Percentiles rank a stretch among this genome's conserved stretches.
These are phyloP conservation scores for Elasticomyces elasticus DNA, from an alignment of 495 filamentous ascomycete species.

Conservation along the genomic window DNA sequence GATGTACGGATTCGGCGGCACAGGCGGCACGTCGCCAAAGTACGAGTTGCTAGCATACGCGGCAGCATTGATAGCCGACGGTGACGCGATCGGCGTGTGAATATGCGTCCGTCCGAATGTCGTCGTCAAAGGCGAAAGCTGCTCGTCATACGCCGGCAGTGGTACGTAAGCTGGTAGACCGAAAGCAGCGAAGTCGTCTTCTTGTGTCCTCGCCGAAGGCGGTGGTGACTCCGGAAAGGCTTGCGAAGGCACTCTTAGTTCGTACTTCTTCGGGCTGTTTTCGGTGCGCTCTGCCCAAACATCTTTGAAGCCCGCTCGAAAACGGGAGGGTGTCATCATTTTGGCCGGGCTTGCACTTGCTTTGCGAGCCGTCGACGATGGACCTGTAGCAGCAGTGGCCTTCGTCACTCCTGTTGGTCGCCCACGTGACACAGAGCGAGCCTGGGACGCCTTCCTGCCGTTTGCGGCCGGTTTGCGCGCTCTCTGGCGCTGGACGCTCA, in stretches of 20 bases:
- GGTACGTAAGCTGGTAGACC: conserved; percentile 12
- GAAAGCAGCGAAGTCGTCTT: conserved; percentile 19
- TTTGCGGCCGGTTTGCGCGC: conserved; percentile 13
- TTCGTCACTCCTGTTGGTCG: conserved; percentile 17
- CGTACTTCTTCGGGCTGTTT: conserved; percentile 24
- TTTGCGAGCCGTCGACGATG: conserved; percentile 22
- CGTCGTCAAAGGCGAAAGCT: conserved; percentile 22
- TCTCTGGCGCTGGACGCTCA: conserved; percentile 8
- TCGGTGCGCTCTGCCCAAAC: conserved; percentile 26
- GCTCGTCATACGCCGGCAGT: conserved; percentile 22
- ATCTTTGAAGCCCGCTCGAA: conserved; percentile 23
- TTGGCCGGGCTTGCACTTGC: conserved; percentile 20
- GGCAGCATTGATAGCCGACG: conserved; percentile 2
- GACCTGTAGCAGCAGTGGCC: background rate
- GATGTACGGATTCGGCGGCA: background rate
- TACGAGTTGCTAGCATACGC: conserved; percentile 12
- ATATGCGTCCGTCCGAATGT: conserved; percentile 21
- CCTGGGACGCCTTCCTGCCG: conserved; percentile 9
- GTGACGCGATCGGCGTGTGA: conserved; percentile 19
- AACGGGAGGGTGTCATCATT: conserved; percentile 32
- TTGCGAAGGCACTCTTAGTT: conserved; percentile 20
- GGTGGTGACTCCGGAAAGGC: conserved; percentile 24
- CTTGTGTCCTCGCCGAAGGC: conserved; percentile 22
- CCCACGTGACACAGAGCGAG: conserved; percentile 17
- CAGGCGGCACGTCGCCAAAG: conserved; percentile 2